Evolutionary conservation across 1,284 basidiomycete species (phyloP).

Genomic region (Cystobasidium slooffiae): DNA sequence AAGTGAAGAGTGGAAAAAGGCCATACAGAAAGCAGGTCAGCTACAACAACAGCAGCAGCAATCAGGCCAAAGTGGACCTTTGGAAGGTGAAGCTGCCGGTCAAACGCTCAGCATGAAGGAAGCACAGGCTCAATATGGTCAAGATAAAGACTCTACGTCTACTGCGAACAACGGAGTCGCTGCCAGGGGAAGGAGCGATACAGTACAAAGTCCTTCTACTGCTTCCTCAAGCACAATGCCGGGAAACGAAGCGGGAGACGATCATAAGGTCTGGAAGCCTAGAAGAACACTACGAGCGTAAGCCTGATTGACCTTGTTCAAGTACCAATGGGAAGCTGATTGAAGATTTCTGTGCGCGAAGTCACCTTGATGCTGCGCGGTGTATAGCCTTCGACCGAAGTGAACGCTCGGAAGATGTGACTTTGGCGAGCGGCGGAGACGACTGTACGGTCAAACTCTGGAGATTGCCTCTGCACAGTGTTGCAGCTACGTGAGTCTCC

Average conservation of each 20-base stretch:
- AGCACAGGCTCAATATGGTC: conserved; percentile 9
- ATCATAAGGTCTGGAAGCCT: conserved; percentile 69
- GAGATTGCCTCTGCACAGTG: conserved; percentile 63
- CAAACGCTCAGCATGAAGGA: conserved; percentile 32
- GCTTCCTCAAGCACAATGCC: background rate
- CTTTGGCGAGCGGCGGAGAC: conserved; percentile 87
- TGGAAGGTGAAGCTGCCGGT: background rate
- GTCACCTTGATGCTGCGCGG: conserved; percentile 85
- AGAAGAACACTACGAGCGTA: conserved; percentile 83
- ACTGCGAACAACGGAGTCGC: conserved; percentile 24
- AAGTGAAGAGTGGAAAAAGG: conserved; percentile 78
- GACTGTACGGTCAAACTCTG: conserved; percentile 96
- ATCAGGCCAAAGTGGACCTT: background rate
- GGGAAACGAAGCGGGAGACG: conserved; percentile 14
- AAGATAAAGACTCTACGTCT: background rate
- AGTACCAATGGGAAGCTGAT: conserved; percentile 42
- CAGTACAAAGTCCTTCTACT: conserved; percentile 19
- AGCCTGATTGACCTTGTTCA: conserved; percentile 57
- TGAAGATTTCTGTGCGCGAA: conserved; percentile 55
- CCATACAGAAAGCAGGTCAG: conserved; percentile 55
- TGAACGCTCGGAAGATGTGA: conserved; percentile 58
- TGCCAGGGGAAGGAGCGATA: background rate
- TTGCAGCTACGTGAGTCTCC: conserved; percentile 31
- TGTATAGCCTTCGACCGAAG: conserved; percentile 45
- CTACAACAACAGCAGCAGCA: conserved; percentile 10